These are phyloP conservation scores for Zoysia japonica DNA, from an alignment of 176 grass and related monocot genomes.

Conservation along the genomic window DNA sequence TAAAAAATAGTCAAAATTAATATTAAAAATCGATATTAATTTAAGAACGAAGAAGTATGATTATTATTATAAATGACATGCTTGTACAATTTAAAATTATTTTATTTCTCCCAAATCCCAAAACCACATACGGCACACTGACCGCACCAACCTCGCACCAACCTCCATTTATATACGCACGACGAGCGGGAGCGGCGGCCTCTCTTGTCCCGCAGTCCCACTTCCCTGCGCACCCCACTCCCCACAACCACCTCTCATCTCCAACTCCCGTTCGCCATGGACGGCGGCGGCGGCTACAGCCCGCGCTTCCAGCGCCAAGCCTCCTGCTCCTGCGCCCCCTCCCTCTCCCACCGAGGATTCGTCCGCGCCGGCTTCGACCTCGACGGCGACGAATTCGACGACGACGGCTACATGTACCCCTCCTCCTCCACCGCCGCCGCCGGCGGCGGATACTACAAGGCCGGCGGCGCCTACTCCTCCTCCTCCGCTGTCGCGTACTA, in stretches of 20 bases:
- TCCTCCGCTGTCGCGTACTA: conserved; percentile 8
- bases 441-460: conserved; percentile 20
- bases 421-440: not conserved
- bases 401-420: conserved; percentile 6
- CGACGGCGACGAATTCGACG: conserved; percentile 27
- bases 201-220: not conserved
- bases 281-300: conserved; percentile 51
- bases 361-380: conserved; percentile 48
- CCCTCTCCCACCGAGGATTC: conserved; percentile 48
- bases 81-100: not conserved
- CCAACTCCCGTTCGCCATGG: conserved; percentile 38
- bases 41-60: too few species aligned
- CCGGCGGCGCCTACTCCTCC: not conserved
- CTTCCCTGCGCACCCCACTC: not conserved
- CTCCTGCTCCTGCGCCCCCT: conserved; percentile 60
- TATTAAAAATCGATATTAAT: too few species aligned
- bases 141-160: not conserved
- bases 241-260: not conserved
- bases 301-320: conserved; percentile 60
- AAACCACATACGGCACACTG: conserved; percentile 25
- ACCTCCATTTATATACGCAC: conserved; percentile 36
- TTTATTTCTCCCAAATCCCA: not conserved
- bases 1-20: too few species aligned
- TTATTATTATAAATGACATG: not conserved
- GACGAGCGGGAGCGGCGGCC: conserved; percentile 5